Evolutionary conservation across 2,329 filamentous ascomycete species (phyloP).

Genomic region (Cercospora beticola): DNA sequence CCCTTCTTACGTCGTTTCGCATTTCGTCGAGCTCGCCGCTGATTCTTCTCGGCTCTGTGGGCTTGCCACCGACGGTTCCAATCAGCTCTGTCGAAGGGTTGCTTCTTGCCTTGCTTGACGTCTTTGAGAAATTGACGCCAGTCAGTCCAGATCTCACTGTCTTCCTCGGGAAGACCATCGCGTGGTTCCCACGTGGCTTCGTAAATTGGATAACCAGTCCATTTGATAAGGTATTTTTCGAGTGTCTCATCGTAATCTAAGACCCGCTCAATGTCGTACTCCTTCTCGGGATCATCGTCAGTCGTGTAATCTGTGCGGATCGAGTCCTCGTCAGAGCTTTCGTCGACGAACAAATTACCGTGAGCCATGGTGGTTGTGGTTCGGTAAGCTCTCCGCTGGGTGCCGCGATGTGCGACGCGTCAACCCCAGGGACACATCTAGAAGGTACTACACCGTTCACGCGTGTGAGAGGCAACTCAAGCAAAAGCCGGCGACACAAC

Average conservation of each 20-base stretch:
- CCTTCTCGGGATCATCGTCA: constrained; percentile 23
- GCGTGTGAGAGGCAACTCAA: not conserved
- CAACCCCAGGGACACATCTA: not conserved
- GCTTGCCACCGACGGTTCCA: constrained; percentile 22
- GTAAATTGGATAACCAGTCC: constrained; percentile 34
- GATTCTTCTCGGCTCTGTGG: constrained; percentile 15
- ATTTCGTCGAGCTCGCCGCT: constrained; percentile 23
- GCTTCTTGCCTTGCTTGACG: constrained; percentile 20
- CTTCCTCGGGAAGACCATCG: constrained; percentile 19
- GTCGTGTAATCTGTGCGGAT: constrained; percentile 33
- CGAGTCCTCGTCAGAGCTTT: constrained; percentile 31
- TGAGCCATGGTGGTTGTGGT: not conserved
- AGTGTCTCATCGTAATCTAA: constrained; percentile 25
- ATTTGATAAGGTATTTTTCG: constrained; percentile 34
- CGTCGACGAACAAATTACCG: constrained; percentile 13
- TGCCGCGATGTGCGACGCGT: not conserved
- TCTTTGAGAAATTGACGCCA: constrained; percentile 30
- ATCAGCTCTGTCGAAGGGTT: constrained; percentile 28
- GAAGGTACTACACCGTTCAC: not conserved
- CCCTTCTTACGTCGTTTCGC: constrained; percentile 30
- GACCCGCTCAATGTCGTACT: constrained; percentile 37
- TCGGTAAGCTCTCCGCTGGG: not conserved
- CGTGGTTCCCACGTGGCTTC: constrained; percentile 35
- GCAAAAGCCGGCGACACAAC: not conserved
- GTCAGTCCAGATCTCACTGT: constrained; percentile 16